These are phyloP conservation scores for Moniliophthora roreri DNA, from an alignment of 1,284 basidiomycete species.

Conservation along the genomic window DNA sequence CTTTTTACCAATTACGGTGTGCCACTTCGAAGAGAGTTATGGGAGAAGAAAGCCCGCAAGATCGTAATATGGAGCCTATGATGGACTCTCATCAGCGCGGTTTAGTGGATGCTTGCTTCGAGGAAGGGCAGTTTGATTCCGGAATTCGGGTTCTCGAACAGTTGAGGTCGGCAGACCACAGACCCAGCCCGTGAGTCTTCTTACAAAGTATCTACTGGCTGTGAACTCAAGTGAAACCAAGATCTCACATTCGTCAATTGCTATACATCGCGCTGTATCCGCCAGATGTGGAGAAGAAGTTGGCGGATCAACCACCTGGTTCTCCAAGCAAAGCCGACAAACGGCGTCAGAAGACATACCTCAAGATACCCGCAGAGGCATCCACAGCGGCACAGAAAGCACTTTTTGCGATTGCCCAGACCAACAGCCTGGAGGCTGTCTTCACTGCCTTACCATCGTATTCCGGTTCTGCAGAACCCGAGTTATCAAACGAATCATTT, in stretches of 20 bases:
- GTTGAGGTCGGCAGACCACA: slow-evolving; percentile 52
- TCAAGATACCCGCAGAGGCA: slow-evolving; percentile 40
- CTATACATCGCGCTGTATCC: slow-evolving; percentile 69
- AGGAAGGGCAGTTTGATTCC: slow-evolving; percentile 70
- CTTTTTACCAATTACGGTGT: background rate
- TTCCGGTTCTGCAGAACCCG: slow-evolving; percentile 20
- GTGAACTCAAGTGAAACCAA: slow-evolving; percentile 21
- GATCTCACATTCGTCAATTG: slow-evolving; percentile 63
- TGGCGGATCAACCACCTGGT: slow-evolving; percentile 30
- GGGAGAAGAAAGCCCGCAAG: background rate
- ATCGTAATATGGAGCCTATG: slow-evolving; percentile 28
- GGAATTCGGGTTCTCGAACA: slow-evolving; percentile 61
- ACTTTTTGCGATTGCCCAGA: slow-evolving; percentile 54
- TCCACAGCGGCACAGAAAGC: slow-evolving; percentile 53
- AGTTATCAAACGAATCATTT: slow-evolving; percentile 46
- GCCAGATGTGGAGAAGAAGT: slow-evolving; percentile 33
- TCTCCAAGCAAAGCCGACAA: slow-evolving; percentile 45
- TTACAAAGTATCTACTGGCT: slow-evolving; percentile 10
- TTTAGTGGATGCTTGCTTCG: slow-evolving; percentile 67
- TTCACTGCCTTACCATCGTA: slow-evolving; percentile 57
- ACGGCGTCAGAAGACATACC: slow-evolving; percentile 37
- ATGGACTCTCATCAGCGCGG: slow-evolving; percentile 55
- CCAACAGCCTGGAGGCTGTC: slow-evolving; percentile 54
- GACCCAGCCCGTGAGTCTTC: slow-evolving; percentile 51
- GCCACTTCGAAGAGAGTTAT: background rate